Evolutionary conservation across 495 filamentous ascomycete genomes (phyloP).

Genomic region (Cercophora sp.): DNA sequence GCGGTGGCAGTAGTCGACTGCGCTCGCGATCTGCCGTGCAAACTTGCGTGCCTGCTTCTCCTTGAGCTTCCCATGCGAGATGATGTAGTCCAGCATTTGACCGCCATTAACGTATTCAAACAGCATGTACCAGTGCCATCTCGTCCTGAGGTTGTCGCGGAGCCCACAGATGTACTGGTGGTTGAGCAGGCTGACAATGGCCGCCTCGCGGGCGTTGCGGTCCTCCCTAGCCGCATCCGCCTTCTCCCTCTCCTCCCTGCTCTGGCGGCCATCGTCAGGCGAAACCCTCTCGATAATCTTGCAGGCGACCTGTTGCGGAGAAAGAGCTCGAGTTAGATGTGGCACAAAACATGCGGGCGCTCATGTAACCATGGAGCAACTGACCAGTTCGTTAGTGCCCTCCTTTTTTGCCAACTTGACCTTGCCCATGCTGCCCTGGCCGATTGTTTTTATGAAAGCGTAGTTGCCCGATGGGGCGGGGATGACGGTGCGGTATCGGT

Average conservation of each 20-base stretch:
- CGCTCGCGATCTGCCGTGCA: constrained; percentile 93
- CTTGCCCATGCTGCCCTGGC: constrained; percentile 96
- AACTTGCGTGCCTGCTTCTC: constrained; percentile 99
- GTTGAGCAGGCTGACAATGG: constrained; percentile 90
- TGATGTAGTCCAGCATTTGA: constrained; percentile 99
- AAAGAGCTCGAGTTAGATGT: constrained; percentile 10
- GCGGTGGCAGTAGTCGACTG: constrained; percentile 97
- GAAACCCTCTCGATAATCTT: constrained; percentile 94
- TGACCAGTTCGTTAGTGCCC: constrained; percentile 77
- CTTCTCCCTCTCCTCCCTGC: constrained; percentile 72
- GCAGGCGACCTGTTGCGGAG: constrained; percentile 70
- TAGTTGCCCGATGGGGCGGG: constrained; percentile 81
- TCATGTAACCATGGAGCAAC: constrained; percentile 38
- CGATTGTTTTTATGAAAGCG: constrained; percentile 94
- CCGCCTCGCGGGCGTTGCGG: constrained; percentile 90
- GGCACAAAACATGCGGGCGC: not conserved
- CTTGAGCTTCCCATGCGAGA: constrained; percentile 94
- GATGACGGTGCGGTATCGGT: constrained; percentile 75
- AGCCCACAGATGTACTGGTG: constrained; percentile 97
- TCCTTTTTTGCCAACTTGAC: constrained; percentile 82
- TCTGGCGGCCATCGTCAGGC: constrained; percentile 71
- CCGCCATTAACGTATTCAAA: constrained; percentile 99
- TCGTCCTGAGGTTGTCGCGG: constrained; percentile 89
- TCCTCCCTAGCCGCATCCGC: constrained; percentile 96
- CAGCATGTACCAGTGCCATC: constrained; percentile 99